Conservation (phyloP, 2,329 filamentous ascomycete genomes). For the Xylariaceae sp. region DNA sequence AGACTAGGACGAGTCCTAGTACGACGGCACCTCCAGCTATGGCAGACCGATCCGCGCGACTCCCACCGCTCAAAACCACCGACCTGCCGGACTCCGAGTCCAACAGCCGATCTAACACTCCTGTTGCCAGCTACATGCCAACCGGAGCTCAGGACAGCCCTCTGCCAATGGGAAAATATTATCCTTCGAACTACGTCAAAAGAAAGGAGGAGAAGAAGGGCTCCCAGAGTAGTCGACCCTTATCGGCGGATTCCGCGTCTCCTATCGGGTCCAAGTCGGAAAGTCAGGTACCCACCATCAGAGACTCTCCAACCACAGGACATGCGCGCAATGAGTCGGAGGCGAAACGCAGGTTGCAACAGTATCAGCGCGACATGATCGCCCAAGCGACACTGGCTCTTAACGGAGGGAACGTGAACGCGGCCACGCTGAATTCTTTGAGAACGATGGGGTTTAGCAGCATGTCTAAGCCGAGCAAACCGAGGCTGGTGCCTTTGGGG, state of each 20-base stretch:
- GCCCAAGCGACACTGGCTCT: slow-evolving; percentile 56
- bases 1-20: slow-evolving; percentile 25
- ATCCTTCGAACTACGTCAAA: slow-evolving; percentile 63
- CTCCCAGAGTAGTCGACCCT: slow-evolving; percentile 24
- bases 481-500: slow-evolving; percentile 55
- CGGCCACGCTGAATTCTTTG: slow-evolving; percentile 41
- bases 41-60: slow-evolving; percentile 30
- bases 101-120: slow-evolving; percentile 41
- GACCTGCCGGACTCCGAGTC: slow-evolving; percentile 20
- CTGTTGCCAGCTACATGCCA: slow-evolving; percentile 55
- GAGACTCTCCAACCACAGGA: slow-evolving; percentile 24
- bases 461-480: slow-evolving; percentile 47
- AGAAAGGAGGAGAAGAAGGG: slow-evolving; percentile 37
- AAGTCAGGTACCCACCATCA: slow-evolving; percentile 37
- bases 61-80: slow-evolving; percentile 20
- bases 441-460: slow-evolving; percentile 43
- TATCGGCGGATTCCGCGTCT: slow-evolving; percentile 31
- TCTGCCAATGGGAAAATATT: slow-evolving; percentile 64
- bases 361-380: slow-evolving; percentile 65
- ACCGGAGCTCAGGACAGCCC: slow-evolving; percentile 50
- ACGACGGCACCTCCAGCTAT: slow-evolving; percentile 23
- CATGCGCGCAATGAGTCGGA: slow-evolving; percentile 49
- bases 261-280: slow-evolving; percentile 42
- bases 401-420: slow-evolving; percentile 34
- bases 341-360: slow-evolving; percentile 53